Conservation (phyloP, 2,329 filamentous ascomycete genomes). For the Venturia effusa region DNA sequence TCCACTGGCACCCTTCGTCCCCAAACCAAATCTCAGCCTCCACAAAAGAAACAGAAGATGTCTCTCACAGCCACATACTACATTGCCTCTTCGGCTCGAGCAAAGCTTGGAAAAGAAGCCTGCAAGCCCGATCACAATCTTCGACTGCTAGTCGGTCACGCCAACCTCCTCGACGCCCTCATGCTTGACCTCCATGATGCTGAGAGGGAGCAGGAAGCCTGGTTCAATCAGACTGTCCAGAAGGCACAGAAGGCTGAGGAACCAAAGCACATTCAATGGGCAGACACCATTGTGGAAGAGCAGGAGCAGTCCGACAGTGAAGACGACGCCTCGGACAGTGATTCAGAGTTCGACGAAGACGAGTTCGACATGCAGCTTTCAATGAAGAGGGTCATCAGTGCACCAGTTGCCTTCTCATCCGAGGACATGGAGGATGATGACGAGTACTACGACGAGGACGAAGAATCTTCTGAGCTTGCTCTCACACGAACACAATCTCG, state of each 20-base stretch:
- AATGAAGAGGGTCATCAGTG: slow-evolving; percentile 27
- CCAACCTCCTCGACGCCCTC: slow-evolving; percentile 91
- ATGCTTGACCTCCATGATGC: slow-evolving; percentile 89
- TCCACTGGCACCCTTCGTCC: slow-evolving; percentile 33
- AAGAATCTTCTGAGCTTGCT: slow-evolving; percentile 34
- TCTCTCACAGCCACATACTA: slow-evolving; percentile 97
- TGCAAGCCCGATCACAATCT: slow-evolving; percentile 87
- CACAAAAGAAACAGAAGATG: slow-evolving; percentile 68
- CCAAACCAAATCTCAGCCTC: slow-evolving; percentile 24
- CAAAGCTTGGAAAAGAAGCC: slow-evolving; percentile 91
- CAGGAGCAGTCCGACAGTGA: slow-evolving; percentile 62
- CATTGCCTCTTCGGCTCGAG: slow-evolving; percentile 89
- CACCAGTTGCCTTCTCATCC: slow-evolving; percentile 33
- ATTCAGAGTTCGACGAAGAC: slow-evolving; percentile 44
- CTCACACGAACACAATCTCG: slow-evolving; percentile 32
- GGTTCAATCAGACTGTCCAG: slow-evolving; percentile 93
- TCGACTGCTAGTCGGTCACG: slow-evolving; percentile 88
- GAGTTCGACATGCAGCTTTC: slow-evolving; percentile 36
- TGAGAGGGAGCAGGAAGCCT: slow-evolving; percentile 89
- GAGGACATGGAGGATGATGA: slow-evolving; percentile 31
- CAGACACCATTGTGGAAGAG: slow-evolving; percentile 47
- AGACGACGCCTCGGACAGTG: slow-evolving; percentile 39
- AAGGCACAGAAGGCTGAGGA: slow-evolving; percentile 55
- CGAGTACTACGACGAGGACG: slow-evolving; percentile 36
- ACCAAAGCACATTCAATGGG: slow-evolving; percentile 72